Evolutionary conservation across 768 basidiomycete genomes (phyloP).

Genomic region (Tylopilus sp.): DNA sequence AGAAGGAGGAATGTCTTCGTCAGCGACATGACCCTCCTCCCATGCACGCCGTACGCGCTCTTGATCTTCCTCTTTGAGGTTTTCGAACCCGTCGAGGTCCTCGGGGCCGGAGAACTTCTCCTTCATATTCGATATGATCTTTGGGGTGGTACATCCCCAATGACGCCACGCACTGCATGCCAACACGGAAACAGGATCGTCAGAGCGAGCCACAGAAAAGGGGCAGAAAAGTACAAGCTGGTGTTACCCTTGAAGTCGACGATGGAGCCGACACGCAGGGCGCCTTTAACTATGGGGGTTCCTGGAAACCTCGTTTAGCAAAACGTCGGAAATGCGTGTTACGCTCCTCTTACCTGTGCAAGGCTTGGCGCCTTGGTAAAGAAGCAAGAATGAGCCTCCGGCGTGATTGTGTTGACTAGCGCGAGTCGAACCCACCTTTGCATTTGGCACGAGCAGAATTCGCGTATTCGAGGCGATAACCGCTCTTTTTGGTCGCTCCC

Average conservation of each 20-base stretch:
- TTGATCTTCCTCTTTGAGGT: constrained; percentile 65
- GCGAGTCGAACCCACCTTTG: constrained; percentile 52
- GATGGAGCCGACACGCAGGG: constrained; percentile 67
- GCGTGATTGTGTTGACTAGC: constrained; percentile 12
- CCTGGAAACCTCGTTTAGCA: constrained; percentile 40
- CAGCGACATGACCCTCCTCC: constrained; percentile 73
- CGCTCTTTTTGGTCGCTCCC: constrained; percentile 36
- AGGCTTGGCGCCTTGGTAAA: constrained; percentile 69
- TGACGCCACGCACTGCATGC: constrained; percentile 72
- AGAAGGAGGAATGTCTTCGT: constrained; percentile 77
- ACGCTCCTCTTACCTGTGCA: constrained; percentile 52
- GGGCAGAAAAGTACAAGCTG: constrained; percentile 49
- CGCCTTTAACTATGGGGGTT: constrained; percentile 67
- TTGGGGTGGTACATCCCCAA: constrained; percentile 81
- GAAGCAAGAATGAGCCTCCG: constrained; percentile 20
- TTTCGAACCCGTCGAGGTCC: constrained; percentile 86
- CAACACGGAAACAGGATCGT: neutral
- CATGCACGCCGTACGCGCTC: constrained; percentile 68
- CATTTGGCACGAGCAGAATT: constrained; percentile 66
- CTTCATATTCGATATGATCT: constrained; percentile 72
- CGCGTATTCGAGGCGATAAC: constrained; percentile 81
- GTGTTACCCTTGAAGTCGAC: constrained; percentile 72
- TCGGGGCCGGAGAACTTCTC: constrained; percentile 49
- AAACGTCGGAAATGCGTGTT: neutral
- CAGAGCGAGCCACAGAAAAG: neutral